Base-by-base conservation (phyloP, 257 asterid genomes). In the Voacanga thouarsii region DNA sequence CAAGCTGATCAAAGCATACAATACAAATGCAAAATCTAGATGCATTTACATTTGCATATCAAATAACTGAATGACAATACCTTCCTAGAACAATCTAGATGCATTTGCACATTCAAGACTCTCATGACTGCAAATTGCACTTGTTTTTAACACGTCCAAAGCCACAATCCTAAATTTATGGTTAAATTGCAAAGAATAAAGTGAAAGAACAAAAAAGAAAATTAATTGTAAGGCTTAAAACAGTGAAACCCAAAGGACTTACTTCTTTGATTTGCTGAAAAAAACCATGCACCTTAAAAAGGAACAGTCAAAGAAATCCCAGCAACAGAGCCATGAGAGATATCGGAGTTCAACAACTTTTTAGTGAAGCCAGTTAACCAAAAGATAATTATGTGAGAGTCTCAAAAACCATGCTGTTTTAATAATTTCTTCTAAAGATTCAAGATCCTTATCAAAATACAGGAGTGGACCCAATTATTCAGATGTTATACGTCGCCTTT, bases 401-500 rank as follows among this genome's bases (percentile, higher is more conserved):
- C 80, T 53, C 79, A 84, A 77, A 45, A 78, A 73, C 67, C 84
- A 84, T 75, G 83, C 72, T 30, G 71, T 80, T 84, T 59, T 73
- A 83, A 69, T 75, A 77, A 44, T 78, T 76, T 81, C 51, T 79
- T 68, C 82, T 71, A 61, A 59, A 61, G 65, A 72, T 75, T 67
- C 73, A 66, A 77, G 74, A 75, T 68, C 79, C 77, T 66, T 74
- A 67, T 33, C 53, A 72, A 70, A 43, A 49, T 50, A 67, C 77
- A 67, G 80, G 50, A 75, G 55, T 55, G 71, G 66, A 55, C 61
- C 70, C 19, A 79, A 72, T 89, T 85, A 93, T 69, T 93, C 90
- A 19, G 96, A 84, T 78, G 92, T 82, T 70, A 88, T 74, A 28
- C 92, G 91, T 8, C 88, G 90, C 88, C 91, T 89, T 83, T 90